Conservation (phyloP, 1,139 yeast species). For the Dujonia santamariae region DNA sequence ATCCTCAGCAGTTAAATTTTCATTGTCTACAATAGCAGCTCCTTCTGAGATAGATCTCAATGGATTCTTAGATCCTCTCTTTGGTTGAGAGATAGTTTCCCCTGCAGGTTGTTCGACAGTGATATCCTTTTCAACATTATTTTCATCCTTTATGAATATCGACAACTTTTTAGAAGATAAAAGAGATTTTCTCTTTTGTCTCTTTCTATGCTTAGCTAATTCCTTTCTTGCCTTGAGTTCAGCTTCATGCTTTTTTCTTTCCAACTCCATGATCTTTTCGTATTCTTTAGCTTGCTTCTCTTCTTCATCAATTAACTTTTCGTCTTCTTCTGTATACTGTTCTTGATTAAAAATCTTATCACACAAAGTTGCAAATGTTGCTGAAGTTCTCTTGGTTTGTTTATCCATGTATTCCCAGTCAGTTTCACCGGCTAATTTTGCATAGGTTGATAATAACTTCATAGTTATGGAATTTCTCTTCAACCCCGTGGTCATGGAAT, state of each 20-base stretch:
- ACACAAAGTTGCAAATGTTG: constrained; percentile 73
- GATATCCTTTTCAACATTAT: constrained; percentile 23
- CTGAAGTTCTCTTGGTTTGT: constrained; percentile 72
- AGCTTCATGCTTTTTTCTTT: constrained; percentile 49
- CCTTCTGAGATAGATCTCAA: constrained; percentile 42
- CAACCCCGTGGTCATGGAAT: constrained; percentile 42
- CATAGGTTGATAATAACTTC: constrained; percentile 66
- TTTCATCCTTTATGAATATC: constrained; percentile 33
- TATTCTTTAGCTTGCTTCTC: constrained; percentile 49
- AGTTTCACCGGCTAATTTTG: constrained; percentile 62
- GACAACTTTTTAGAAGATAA: constrained; percentile 40
- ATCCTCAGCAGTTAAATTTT: constrained; percentile 39
- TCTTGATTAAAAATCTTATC: constrained; percentile 68
- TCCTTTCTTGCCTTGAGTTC: constrained; percentile 44
- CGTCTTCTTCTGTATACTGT: constrained; percentile 56
- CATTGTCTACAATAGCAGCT: constrained; percentile 16
- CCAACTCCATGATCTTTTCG: constrained; percentile 49
- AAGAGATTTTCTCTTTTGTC: constrained; percentile 44
- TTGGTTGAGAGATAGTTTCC: constrained; percentile 30
- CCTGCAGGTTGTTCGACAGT: constrained; percentile 18
- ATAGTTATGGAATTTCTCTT: constrained; percentile 72
- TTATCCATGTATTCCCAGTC: constrained; percentile 72
- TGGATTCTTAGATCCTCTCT: constrained; percentile 30
- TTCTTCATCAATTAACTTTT: constrained; percentile 45
- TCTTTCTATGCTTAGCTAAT: constrained; percentile 42